Conservation (phyloP, 331 rosid species). For the Cydonia oblonga region DNA sequence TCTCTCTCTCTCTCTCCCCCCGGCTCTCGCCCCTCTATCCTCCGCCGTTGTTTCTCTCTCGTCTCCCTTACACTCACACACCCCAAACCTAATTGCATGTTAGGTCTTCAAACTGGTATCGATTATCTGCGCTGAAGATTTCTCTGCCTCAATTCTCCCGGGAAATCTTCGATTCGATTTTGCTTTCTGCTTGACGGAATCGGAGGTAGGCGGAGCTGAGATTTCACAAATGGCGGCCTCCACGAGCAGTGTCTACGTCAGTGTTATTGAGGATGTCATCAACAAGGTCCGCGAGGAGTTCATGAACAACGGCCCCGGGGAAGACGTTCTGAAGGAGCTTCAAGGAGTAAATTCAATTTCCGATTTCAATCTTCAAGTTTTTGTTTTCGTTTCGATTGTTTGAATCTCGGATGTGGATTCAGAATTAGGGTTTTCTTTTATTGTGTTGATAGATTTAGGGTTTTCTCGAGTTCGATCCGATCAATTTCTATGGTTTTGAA, state of each 20-base stretch:
- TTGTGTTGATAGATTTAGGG: background rate
- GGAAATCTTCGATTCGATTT: constrained; percentile 7
- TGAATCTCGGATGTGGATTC: background rate
- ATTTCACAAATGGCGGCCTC: constrained; percentile 43
- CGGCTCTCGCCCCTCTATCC: background rate
- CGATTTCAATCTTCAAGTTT: background rate
- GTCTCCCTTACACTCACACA: background rate
- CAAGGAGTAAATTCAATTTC: constrained; percentile 58
- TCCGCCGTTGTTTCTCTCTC: constrained; percentile 2
- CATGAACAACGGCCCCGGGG: constrained; percentile 78
- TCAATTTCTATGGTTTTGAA: constrained; percentile 23
- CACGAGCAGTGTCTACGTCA: constrained; percentile 76
- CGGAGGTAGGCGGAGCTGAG: constrained; percentile 10
- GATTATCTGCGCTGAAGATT: constrained; percentile 20
- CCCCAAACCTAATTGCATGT: constrained; percentile 5
- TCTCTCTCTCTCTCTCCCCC: constrained; percentile 4
- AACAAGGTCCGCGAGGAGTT: constrained; percentile 92
- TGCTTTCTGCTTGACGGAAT: background rate
- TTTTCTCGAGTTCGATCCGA: constrained; percentile 44
- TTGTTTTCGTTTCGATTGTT: background rate
- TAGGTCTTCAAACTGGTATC: background rate
- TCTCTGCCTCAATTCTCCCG: background rate
- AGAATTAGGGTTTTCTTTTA: background rate
- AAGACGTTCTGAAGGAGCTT: constrained; percentile 90
- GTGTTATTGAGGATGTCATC: constrained; percentile 91